Evolutionary conservation across 306 rosid genomes (phyloP).

Genomic region (Oxytropis ochrocephala): DNA sequence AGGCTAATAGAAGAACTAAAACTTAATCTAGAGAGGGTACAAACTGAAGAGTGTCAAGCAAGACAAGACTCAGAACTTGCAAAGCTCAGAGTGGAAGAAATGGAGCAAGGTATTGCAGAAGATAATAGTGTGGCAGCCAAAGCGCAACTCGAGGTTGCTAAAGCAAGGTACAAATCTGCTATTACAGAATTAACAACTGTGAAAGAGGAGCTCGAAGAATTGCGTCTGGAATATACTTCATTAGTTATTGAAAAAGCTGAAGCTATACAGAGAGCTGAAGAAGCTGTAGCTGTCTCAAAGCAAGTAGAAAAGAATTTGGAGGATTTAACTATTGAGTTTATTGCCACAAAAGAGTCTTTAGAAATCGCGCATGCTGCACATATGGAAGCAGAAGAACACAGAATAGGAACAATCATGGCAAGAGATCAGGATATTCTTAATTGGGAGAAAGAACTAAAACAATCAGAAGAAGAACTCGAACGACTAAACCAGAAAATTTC

Average conservation of each 20-base stretch:
- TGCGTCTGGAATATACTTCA: slow-evolving; percentile 64
- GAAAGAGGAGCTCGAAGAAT: slow-evolving; percentile 58
- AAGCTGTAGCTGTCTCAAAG: slow-evolving; percentile 60
- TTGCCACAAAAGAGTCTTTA: slow-evolving; percentile 70
- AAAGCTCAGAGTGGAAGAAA: slow-evolving; percentile 93
- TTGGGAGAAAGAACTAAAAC: slow-evolving; percentile 81
- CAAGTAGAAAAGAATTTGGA: slow-evolving; percentile 86
- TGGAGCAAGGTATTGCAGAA: slow-evolving; percentile 97
- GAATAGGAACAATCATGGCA: slow-evolving; percentile 89
- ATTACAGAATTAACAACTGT: slow-evolving; percentile 62
- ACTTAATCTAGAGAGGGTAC: slow-evolving; percentile 86
- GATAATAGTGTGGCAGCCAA: slow-evolving; percentile 90
- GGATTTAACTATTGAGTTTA: slow-evolving; percentile 83
- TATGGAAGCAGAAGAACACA: slow-evolving; percentile 89
- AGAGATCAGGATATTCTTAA: slow-evolving; percentile 80
- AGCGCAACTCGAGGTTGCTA: slow-evolving; percentile 97
- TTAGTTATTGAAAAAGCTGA: slow-evolving; percentile 57
- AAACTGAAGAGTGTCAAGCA: slow-evolving; percentile 90
- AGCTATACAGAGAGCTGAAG: slow-evolving; percentile 65
- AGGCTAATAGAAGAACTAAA: slow-evolving; percentile 83
- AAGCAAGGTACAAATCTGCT: slow-evolving; percentile 72
- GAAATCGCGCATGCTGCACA: slow-evolving; percentile 90
- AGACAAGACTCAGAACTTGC: slow-evolving; percentile 95
- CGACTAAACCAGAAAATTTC: slow-evolving; percentile 61
- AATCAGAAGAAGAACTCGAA: slow-evolving; percentile 61